Evolutionary conservation across 768 basidiomycete species (phyloP).

Genomic region (Tephrocybe sp.): DNA sequence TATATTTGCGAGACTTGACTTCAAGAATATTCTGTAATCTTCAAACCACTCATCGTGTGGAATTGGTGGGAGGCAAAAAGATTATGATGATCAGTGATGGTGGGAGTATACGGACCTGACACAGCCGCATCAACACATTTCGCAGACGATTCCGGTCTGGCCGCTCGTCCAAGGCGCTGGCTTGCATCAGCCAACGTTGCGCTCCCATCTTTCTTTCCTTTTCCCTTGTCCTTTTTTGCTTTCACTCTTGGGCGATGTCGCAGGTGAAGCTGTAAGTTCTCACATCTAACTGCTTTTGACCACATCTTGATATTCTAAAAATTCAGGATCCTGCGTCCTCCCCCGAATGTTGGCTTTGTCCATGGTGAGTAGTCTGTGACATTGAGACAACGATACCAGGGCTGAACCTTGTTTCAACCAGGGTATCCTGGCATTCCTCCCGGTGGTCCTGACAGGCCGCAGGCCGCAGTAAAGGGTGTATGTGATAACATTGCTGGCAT

Average conservation of each 20-base stretch:
- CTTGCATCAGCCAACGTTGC: background rate
- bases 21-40: background rate
- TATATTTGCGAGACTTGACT: background rate
- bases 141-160: constrained; percentile 9
- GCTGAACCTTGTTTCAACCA: constrained; percentile 22
- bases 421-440: constrained; percentile 91
- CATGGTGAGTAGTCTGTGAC: no score
- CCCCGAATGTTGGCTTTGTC: constrained; percentile 88
- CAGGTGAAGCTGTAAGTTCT: constrained; percentile 44
- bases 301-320: constrained; percentile 6
- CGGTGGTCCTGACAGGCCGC: constrained; percentile 70
- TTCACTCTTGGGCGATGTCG: constrained; percentile 30
- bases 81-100: background rate
- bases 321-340: constrained; percentile 75
- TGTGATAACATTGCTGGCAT: constrained; percentile 31
- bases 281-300: constrained; percentile 25
- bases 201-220: background rate
- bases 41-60: no score
- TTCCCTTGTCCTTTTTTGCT: background rate
- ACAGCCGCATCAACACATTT: constrained; percentile 11
- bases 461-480: constrained; percentile 86
- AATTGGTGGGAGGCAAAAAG: no score
- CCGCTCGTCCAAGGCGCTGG: constrained; percentile 5
- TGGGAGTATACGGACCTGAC: background rate
- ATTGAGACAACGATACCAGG: no score